Conservation (phyloP, 2,329 filamentous ascomycete genomes). For the Calonectria hongkongensis region DNA sequence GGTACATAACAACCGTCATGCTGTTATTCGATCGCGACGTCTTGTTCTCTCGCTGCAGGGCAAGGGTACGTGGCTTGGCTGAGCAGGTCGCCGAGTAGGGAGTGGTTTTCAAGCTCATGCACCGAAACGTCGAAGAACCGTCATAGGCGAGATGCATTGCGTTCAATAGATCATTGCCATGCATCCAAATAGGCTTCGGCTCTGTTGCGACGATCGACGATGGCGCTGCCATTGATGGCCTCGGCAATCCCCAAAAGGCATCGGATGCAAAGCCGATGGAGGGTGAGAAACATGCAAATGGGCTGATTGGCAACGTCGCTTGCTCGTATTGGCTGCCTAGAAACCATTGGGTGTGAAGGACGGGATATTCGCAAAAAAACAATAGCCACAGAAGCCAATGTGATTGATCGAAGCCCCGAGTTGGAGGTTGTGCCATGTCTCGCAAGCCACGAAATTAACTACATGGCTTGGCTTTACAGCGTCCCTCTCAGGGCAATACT, state of each 20-base stretch:
- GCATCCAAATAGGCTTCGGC: slow-evolving; percentile 23
- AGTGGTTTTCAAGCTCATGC: slow-evolving; percentile 19
- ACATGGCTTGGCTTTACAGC: not conserved
- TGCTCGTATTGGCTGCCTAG: slow-evolving; percentile 25
- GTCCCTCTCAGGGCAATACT: not conserved
- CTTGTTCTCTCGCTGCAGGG: not conserved
- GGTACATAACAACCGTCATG: slow-evolving; percentile 33
- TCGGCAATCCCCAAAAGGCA: slow-evolving; percentile 33
- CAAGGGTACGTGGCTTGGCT: slow-evolving; percentile 18
- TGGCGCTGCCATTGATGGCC: slow-evolving; percentile 14
- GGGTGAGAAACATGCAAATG: slow-evolving; percentile 35
- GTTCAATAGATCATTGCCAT: slow-evolving; percentile 22
- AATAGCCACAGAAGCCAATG: slow-evolving; percentile 8
- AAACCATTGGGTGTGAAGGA: slow-evolving; percentile 31
- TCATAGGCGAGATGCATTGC: slow-evolving; percentile 3
- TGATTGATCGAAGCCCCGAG: slow-evolving; percentile 17
- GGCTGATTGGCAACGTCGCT: slow-evolving; percentile 32
- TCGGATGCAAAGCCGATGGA: slow-evolving; percentile 38
- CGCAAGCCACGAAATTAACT: slow-evolving; percentile 16
- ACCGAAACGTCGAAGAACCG: slow-evolving; percentile 16
- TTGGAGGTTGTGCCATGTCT: slow-evolving; percentile 20
- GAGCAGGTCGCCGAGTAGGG: not conserved
- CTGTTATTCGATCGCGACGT: slow-evolving; percentile 15
- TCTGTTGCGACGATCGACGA: slow-evolving; percentile 9
- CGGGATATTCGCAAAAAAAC: slow-evolving; percentile 24